phyloP scores from a whole-genome alignment of 768 basidiomycete genomes.

The Trametes villosa region DNA sequence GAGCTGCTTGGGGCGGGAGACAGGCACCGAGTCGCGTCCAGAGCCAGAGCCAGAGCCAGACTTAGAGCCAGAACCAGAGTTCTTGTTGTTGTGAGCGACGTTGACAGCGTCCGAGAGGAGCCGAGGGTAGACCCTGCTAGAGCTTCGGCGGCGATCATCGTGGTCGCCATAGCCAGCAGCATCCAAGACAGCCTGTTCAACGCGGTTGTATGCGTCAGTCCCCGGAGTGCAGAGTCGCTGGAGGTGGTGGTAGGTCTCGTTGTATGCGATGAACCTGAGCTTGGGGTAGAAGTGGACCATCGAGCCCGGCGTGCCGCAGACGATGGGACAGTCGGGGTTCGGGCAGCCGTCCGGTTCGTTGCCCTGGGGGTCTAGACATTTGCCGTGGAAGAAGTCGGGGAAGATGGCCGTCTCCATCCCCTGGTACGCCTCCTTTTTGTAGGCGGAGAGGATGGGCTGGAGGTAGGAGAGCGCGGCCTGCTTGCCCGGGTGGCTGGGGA shows the following conservation, averaged over 20 bases:
- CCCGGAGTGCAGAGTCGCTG: conserved; percentile 40
- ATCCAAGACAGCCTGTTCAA: conserved; percentile 47
- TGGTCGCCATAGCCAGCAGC: conserved; percentile 33
- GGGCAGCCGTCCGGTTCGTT: conserved; percentile 72
- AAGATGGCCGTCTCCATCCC: conserved; percentile 63
- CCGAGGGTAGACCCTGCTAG: conserved; percentile 19
- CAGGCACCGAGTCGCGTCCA: conserved; percentile 4
- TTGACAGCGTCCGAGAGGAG: conserved; percentile 3
- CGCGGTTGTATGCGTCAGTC: conserved; percentile 45
- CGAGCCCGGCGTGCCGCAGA: conserved; percentile 84
- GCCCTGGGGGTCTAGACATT: conserved; percentile 58
- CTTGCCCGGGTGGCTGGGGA: conserved; percentile 36
- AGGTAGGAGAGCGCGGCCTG: conserved; percentile 41
- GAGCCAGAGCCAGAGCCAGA: conserved; percentile 16
- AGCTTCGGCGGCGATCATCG: conserved; percentile 19
- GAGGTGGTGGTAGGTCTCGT: conserved; percentile 44
- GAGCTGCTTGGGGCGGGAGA: neutral
- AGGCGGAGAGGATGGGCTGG: conserved; percentile 51
- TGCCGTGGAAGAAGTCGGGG: conserved; percentile 75
- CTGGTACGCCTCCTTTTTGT: conserved; percentile 47
- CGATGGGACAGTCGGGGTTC: conserved; percentile 76
- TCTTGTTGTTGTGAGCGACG: conserved; percentile 10
- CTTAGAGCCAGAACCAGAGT: conserved; percentile 6
- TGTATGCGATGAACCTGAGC: conserved; percentile 54
- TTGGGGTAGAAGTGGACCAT: conserved; percentile 67